Evolutionary conservation across 176 grass and related monocot species (phyloP), one percentile per base, ranked within the genome.

Genomic region (Oryza nivara): DNA sequence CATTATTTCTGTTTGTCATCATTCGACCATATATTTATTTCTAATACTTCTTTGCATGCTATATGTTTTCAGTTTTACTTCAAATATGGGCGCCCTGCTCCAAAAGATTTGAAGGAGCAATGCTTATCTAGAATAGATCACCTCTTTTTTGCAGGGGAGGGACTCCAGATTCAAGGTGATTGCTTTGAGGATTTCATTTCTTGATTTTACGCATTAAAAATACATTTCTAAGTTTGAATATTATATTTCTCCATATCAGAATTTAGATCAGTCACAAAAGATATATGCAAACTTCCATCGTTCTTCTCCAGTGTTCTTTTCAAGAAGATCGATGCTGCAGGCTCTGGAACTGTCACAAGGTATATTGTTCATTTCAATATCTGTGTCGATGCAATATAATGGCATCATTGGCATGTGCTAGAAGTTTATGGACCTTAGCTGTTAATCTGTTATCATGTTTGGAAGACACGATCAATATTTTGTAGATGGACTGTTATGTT

Each of bases 211-310:
- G 0, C 19, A 47, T 63, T 72, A 76, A 65, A 81, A 81, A 74
- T 70, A 14, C 23, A 48, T 63, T 56, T 77, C 30, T 68, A 74
- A 84, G 22, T 72, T 87, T 71, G 72, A 70, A 74, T 75, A 48
- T 90, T 83, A 25, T 84, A 81, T 70, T 70, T 92, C 41, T 80
- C 26, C 23, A 77, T 76, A 70, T 72, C 75, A 99, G 97, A 99
- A 79, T 99, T 99, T 89, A 99, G 93, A 86, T 75, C 83, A 72
- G 86, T 99, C 68, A 88, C 92, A 81, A 99, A 99, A 89, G 93
- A 99, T 73, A 91, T 99, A 72, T 99, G 97, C 87, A 96, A 99
- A 79, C 73, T 99, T 34, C 97, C 97, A 11, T 95, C 97, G 48
- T 96, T 94, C 72, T 84, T 99, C 66, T 99, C 93, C 36, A 84